Percentiles rank a stretch among this genome's conserved stretches.
Conservation (phyloP, 192 early-diverging fungal genomes). For the Backusella tuberculispora region DNA sequence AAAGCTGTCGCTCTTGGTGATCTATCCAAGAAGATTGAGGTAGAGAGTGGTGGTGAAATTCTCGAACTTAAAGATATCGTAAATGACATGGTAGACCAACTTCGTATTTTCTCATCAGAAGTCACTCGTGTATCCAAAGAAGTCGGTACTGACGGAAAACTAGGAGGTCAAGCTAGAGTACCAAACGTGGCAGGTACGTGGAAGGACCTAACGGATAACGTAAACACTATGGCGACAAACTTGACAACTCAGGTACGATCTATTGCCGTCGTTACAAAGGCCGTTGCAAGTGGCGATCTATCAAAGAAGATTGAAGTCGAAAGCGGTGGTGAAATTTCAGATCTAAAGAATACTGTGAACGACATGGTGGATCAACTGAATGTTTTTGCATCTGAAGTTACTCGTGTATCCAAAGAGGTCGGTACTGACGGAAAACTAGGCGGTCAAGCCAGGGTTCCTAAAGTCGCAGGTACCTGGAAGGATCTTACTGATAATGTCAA, state of each 20-base stretch:
- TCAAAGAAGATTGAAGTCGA: conserved; percentile 53
- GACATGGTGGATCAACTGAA: conserved; percentile 60
- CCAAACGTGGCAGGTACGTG: conserved; percentile 54
- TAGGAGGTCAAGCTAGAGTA: conserved; percentile 63
- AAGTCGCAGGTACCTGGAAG: conserved; percentile 74
- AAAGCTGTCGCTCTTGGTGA: conserved; percentile 62
- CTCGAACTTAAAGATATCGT: conserved; percentile 56
- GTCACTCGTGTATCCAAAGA: conserved; percentile 57
- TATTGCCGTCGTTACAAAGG: conserved; percentile 55
- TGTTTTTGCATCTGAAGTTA: conserved; percentile 64
- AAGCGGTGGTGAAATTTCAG: conserved; percentile 54
- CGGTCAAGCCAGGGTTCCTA: conserved; percentile 73
- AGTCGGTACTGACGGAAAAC: conserved; percentile 59
- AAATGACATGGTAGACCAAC: conserved; percentile 62
- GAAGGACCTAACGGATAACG: conserved; percentile 60
- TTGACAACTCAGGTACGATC: conserved; percentile 54
- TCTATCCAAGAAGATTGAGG: conserved; percentile 58
- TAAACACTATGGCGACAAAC: conserved; percentile 62
- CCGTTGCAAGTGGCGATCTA: conserved; percentile 57
- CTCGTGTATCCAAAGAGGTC: conserved; percentile 64
- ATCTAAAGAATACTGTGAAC: conserved; percentile 65
- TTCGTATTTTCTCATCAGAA: conserved; percentile 52
- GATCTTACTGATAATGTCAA: conserved; percentile 73
- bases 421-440: conserved; percentile 76
- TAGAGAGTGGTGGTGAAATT: conserved; percentile 58